phyloP scores from a whole-genome alignment of 1,284 basidiomycete species.

The Microbotryum violaceum region DNA sequence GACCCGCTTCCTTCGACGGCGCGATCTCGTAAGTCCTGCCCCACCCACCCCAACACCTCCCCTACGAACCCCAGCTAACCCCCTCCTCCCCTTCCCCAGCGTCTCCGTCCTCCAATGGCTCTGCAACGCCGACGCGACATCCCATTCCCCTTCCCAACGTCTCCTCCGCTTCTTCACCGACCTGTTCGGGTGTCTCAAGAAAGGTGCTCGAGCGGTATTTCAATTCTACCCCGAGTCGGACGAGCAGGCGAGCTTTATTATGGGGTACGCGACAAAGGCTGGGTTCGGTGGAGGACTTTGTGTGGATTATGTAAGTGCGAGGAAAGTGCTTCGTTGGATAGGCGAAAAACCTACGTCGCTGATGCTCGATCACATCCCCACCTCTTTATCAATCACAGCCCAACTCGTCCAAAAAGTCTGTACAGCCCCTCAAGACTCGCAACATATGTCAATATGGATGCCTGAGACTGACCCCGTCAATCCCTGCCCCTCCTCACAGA shows the following conservation, averaged over 20 bases:
- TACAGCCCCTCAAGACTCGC: too few relatives aligned
- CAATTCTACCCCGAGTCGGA: slow-evolving; percentile 95
- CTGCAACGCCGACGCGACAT: slow-evolving; percentile 88
- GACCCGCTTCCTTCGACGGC: slow-evolving; percentile 94
- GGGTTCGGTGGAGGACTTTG: slow-evolving; percentile 96
- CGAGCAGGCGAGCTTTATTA: slow-evolving; percentile 92
- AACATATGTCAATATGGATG: too few relatives aligned
- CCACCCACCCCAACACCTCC: background rate
- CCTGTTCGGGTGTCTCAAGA: slow-evolving; percentile 80
- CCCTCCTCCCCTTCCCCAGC: slow-evolving; percentile 45
- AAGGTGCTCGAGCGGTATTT: slow-evolving; percentile 86
- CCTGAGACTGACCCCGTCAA: too few relatives aligned
- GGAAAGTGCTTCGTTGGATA: too few relatives aligned
- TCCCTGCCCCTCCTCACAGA: background rate
- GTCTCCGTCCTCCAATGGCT: slow-evolving; percentile 99
- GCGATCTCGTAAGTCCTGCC: slow-evolving; percentile 68
- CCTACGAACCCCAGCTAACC: slow-evolving; percentile 1
- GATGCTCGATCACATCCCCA: too few relatives aligned
- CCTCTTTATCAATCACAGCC: slow-evolving; percentile 44
- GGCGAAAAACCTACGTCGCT: too few relatives aligned
- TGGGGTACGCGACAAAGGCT: slow-evolving; percentile 81
- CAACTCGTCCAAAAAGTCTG: slow-evolving; percentile 76
- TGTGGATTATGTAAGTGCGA: slow-evolving; percentile 62
- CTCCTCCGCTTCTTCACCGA: slow-evolving; percentile 93
- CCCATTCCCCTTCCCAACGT: slow-evolving; percentile 86